Evolutionary conservation across 257 asterid genomes (phyloP).

Genomic region (Nicotiana sylvestris): DNA sequence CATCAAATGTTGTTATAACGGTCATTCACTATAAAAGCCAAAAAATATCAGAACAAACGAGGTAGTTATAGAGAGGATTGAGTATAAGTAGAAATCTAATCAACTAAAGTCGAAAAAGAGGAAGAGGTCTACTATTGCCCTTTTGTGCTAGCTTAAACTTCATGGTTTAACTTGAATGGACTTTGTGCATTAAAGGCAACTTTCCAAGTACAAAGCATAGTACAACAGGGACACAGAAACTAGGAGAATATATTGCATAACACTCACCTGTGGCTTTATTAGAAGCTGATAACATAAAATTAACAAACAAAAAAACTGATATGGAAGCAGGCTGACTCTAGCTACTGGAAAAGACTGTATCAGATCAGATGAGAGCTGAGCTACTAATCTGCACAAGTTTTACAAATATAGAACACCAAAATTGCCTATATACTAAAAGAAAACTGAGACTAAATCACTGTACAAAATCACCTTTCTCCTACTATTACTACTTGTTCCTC

Average conservation of each 20-base stretch:
- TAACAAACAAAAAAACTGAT: too few relatives aligned
- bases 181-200: too few relatives aligned
- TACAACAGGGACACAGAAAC: background rate
- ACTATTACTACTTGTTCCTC: constrained; percentile 6
- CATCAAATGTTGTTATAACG: too few relatives aligned
- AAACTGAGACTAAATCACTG: constrained; percentile 19
- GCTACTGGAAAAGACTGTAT: background rate
- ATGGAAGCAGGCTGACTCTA: background rate
- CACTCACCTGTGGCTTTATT: background rate
- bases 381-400: constrained; percentile 33
- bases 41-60: too few relatives aligned
- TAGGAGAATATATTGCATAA: background rate
- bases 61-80: too few relatives aligned
- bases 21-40: too few relatives aligned
- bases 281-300: background rate
- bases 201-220: background rate
- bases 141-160: too few relatives aligned
- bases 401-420: constrained; percentile 14
- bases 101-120: too few relatives aligned
- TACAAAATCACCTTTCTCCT: constrained; percentile 25
- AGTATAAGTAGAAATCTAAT: too few relatives aligned
- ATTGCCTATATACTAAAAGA: constrained; percentile 10
- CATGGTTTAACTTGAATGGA: too few relatives aligned
- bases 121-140: too few relatives aligned
- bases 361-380: background rate